Percentiles rank a stretch among this genome's conserved stretches.
Evolutionary conservation across 805 yeast species (phyloP).

Genomic region (Zygoascus ofunaensis): DNA sequence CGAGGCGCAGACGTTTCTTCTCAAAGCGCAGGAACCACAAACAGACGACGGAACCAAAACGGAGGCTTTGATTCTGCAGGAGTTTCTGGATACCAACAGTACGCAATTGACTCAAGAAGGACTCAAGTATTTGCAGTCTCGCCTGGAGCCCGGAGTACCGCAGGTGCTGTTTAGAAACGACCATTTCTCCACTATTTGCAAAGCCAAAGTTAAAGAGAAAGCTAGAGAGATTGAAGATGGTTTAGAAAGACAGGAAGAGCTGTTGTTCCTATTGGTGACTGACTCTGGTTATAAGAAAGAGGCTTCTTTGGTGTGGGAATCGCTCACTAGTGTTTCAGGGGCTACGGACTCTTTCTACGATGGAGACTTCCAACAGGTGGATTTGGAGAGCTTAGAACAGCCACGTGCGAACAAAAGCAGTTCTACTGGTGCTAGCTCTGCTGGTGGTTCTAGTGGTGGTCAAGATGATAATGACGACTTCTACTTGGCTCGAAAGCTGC

Average conservation of each 20-base stretch:
- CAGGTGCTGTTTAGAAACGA: conserved; percentile 81
- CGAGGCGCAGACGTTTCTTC: conserved; percentile 47
- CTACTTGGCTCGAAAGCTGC: conserved; percentile 26
- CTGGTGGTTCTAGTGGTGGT: neutral
- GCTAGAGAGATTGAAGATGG: too few species aligned
- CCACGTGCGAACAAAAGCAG: neutral
- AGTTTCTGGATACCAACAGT: conserved; percentile 51
- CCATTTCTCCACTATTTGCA: conserved; percentile 66
- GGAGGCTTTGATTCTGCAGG: conserved; percentile 20
- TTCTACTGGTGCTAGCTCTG: neutral
- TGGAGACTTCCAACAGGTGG: neutral
- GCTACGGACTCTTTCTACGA: conserved; percentile 52
- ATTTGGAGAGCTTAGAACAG: conserved; percentile 1
- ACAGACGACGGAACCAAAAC: conserved; percentile 8
- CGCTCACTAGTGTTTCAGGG: conserved; percentile 58
- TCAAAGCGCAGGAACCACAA: conserved; percentile 29
- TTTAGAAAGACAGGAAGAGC: conserved; percentile 34
- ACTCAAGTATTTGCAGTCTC: conserved; percentile 35
- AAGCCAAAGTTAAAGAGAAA: too few species aligned
- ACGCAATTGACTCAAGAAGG: conserved; percentile 76
- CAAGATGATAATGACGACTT: conserved; percentile 19
- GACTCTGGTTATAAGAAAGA: conserved; percentile 53
- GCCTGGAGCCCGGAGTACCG: conserved; percentile 44
- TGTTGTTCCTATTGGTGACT: conserved; percentile 59
- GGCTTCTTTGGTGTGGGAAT: conserved; percentile 70